These are phyloP conservation scores for Coemansia sp. DNA, from an alignment of 192 early-diverging fungal genomes.

Conservation along the genomic window DNA sequence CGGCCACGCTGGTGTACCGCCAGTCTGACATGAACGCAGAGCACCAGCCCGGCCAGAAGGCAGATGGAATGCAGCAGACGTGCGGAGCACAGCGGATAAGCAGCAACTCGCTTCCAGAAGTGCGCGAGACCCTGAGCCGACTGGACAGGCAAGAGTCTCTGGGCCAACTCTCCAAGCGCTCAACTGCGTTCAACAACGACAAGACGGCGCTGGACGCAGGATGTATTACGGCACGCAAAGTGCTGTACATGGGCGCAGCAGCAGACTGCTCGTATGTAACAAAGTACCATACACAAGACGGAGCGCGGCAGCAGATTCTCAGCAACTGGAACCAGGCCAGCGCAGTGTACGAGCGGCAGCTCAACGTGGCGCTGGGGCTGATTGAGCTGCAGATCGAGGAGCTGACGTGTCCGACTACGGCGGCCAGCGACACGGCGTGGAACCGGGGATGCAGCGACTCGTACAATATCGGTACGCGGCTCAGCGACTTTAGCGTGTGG, in stretches of 20 bases:
- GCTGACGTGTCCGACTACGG: constrained; percentile 57
- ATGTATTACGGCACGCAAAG: constrained; percentile 37
- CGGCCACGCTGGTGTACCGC: constrained; percentile 62
- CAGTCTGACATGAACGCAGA: constrained; percentile 56
- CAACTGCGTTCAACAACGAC: constrained; percentile 25
- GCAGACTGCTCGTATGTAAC: constrained; percentile 73
- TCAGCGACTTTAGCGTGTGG: constrained; percentile 92
- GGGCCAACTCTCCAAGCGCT: constrained; percentile 31
- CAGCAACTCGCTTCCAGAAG: constrained; percentile 2
- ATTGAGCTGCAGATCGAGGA: constrained; percentile 74
- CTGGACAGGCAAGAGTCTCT: constrained; percentile 23
- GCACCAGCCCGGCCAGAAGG: background rate
- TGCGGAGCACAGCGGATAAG: constrained; percentile 32
- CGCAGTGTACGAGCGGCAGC: constrained; percentile 77
- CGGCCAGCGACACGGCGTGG: constrained; percentile 58
- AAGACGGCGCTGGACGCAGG: constrained; percentile 23
- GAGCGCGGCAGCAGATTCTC: constrained; percentile 72
- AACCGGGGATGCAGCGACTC: constrained; percentile 70
- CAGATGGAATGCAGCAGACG: background rate
- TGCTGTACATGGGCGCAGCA: constrained; percentile 66
- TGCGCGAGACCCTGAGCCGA: constrained; percentile 16
- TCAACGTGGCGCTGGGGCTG: constrained; percentile 83
- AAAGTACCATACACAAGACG: constrained; percentile 56
- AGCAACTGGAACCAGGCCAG: constrained; percentile 82
- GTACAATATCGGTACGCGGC: constrained; percentile 70